Percentiles rank a stretch among this genome's conserved stretches.
Evolutionary conservation across 202 grass and related monocot species (phyloP).

Genomic region (Panicum hallii): DNA sequence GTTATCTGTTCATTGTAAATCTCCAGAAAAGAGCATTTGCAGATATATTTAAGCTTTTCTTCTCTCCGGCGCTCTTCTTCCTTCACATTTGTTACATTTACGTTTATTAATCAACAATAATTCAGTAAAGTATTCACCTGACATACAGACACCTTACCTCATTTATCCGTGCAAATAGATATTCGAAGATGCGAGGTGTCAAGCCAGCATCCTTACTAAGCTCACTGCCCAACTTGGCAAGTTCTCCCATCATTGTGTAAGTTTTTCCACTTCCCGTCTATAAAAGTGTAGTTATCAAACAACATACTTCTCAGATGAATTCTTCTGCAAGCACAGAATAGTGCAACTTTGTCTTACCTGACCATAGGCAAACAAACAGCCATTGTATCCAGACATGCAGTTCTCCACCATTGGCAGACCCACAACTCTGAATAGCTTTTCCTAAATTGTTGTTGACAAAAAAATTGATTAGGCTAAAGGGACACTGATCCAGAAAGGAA

Average conservation of each 20-base stretch:
- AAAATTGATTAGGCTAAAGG: slow-evolving; percentile 36
- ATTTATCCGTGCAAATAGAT: slow-evolving; percentile 83
- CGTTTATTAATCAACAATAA: slow-evolving; percentile 1
- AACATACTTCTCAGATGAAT: slow-evolving; percentile 20
- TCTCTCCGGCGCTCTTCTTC: slow-evolving; percentile 70
- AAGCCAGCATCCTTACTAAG: slow-evolving; percentile 70
- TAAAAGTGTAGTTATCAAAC: slow-evolving; percentile 18
- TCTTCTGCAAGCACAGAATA: background rate
- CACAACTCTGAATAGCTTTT: slow-evolving; percentile 80
- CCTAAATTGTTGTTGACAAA: slow-evolving; percentile 53
- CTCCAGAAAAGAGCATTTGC: slow-evolving; percentile 92
- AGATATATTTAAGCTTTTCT: slow-evolving; percentile 80
- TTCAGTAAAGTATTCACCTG: slow-evolving; percentile 15
- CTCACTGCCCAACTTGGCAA: slow-evolving; percentile 56
- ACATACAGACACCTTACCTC: slow-evolving; percentile 57
- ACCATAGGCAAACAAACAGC: slow-evolving; percentile 95
- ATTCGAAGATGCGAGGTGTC: slow-evolving; percentile 85
- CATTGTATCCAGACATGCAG: slow-evolving; percentile 97
- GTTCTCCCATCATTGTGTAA: slow-evolving; percentile 93
- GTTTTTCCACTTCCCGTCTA: slow-evolving; percentile 97
- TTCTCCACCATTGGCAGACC: slow-evolving; percentile 94
- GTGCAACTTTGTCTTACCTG: slow-evolving; percentile 56
- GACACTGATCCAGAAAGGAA: slow-evolving; percentile 12
- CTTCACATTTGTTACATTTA: slow-evolving; percentile 50
- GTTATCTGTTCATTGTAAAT: slow-evolving; percentile 99